Evolutionary conservation across 768 basidiomycete genomes (phyloP).

Genomic region (Pulveroboletus frians): DNA sequence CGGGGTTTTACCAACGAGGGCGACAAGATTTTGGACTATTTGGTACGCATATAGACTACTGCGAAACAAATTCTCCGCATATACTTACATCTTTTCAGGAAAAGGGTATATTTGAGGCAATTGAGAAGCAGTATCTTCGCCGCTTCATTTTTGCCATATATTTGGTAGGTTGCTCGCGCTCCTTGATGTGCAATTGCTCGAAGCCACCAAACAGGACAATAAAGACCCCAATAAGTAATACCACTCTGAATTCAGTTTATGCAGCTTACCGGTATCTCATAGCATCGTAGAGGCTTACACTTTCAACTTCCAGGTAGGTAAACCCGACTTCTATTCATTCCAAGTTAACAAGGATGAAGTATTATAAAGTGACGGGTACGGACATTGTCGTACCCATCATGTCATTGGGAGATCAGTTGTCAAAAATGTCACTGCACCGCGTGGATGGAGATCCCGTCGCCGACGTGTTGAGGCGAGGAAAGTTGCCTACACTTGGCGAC

Average conservation of each 20-base stretch:
- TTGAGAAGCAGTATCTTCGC: slow-evolving; percentile 78
- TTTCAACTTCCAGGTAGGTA: slow-evolving; percentile 71
- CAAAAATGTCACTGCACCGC: slow-evolving; percentile 44
- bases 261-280: slow-evolving; percentile 9
- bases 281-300: slow-evolving; percentile 88
- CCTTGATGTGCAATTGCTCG: neutral
- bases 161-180: slow-evolving; percentile 44
- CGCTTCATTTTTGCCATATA: slow-evolving; percentile 86
- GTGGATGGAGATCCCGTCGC: slow-evolving; percentile 51
- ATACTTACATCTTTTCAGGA: slow-evolving; percentile 45
- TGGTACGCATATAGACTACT: slow-evolving; percentile 45
- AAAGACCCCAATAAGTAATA: slow-evolving; percentile 80
- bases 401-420: slow-evolving; percentile 59
- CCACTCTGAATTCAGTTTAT: slow-evolving; percentile 5
- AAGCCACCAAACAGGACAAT: slow-evolving; percentile 51
- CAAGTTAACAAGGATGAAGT: slow-evolving; percentile 40
- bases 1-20: slow-evolving; percentile 80
- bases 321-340: neutral
- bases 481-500: slow-evolving; percentile 67
- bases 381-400: slow-evolving; percentile 61
- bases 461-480: slow-evolving; percentile 54
- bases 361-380: slow-evolving; percentile 61
- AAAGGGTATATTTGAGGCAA: slow-evolving; percentile 79
- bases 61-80: slow-evolving; percentile 6
- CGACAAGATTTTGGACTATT: slow-evolving; percentile 73